Evolutionary conservation across 495 filamentous ascomycete genomes (phyloP), one percentile per base, ranked within the genome.

Genomic region (Hypoxylon trugodes): DNA sequence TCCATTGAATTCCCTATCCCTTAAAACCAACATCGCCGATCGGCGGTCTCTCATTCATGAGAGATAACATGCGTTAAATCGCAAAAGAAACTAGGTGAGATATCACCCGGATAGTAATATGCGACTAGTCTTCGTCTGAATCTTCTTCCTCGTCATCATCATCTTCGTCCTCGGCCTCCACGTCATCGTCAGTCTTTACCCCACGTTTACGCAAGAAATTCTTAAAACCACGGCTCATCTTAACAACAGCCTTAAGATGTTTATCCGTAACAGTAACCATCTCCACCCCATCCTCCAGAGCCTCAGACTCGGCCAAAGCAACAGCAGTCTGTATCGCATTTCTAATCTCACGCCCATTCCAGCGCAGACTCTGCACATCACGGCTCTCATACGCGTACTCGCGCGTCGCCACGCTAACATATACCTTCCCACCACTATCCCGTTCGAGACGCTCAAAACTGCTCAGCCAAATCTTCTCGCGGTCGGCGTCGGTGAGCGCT

Each of bases 301-400:
- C 74, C 49, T 78, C 76, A 15, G 49, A 75, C 69, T 79, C 75
- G 37, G 76, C 77, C 54, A 79, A 69, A 3, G 75, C 74, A 8
- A 78, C 68, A n/a, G 76, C 76, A 4, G 76, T 80, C 67, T 79
- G 77, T 56, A 80, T 36, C 1, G 72, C 76, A 41, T 79, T 79
- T 46, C 76, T 69, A 43, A 77, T 79, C 66, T 77, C 76, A 32
- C 74, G 70, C 5, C 76, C 75, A 45, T 79, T 79, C 66, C 70
- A 73, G 16, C 69, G 57, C 53, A 77, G 54, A 24, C 37, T 50
- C 13, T 57, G 46, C 18, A 78, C 71, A 15, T 72, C 72, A 2
- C 24, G 40, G 54, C 65, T 70, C 21, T 66, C 57, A 45, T 58
- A 72, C 15, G 61, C 68, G 48, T 69, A 76, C 57, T 72, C 56